phyloP scores from a whole-genome alignment of 331 rosid genomes.

The Pyracantha coccinea region DNA sequence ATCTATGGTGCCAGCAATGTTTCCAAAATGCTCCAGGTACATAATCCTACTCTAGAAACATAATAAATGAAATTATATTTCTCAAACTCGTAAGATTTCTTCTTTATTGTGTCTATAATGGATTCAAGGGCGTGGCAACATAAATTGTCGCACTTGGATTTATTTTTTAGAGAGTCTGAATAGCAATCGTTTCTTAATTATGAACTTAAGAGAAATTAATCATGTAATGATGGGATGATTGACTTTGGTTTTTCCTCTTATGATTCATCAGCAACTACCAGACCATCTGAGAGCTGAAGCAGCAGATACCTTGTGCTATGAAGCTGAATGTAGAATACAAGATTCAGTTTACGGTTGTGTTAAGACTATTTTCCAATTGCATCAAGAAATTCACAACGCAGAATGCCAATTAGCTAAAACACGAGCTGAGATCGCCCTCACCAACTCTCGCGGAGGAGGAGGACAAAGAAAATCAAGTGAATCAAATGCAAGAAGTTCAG shows the following conservation, averaged over 20 bases:
- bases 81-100: no score
- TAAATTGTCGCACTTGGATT: no score
- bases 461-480: neutral
- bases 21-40: slow-evolving; percentile 66
- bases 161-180: no score
- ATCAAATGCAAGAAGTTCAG: neutral
- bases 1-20: slow-evolving; percentile 72
- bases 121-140: no score
- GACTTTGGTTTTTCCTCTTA: neutral
- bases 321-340: slow-evolving; percentile 48
- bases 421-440: slow-evolving; percentile 39
- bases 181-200: neutral
- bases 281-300: slow-evolving; percentile 31
- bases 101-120: neutral
- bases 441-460: neutral
- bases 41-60: neutral
- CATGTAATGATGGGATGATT: no score
- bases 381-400: slow-evolving; percentile 29
- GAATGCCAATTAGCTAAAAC: slow-evolving; percentile 31
- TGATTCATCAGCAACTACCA: slow-evolving; percentile 33
- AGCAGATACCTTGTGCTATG: slow-evolving; percentile 38
- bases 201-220: neutral
- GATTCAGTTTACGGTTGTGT: slow-evolving; percentile 69
- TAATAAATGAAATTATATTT: no score
- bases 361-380: slow-evolving; percentile 41